Evolutionary conservation across 2,329 filamentous ascomycete genomes (phyloP).

Genomic region (Gremmenia infestans): DNA sequence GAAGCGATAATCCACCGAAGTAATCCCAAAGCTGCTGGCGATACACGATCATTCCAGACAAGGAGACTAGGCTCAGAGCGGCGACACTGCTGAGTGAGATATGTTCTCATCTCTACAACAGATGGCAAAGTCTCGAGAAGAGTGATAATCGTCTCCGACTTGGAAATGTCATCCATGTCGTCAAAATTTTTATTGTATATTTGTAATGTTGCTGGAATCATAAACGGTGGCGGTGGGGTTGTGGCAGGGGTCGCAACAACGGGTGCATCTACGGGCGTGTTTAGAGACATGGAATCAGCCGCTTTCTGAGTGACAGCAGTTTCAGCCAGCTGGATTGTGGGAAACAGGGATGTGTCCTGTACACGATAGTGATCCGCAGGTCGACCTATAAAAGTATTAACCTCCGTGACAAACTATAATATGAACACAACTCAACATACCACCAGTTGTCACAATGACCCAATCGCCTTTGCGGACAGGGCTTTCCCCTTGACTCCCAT

Average conservation of each 20-base stretch:
- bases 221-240: conserved; percentile 20
- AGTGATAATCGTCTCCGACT: conserved; percentile 45
- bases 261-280: background rate
- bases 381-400: conserved; percentile 6
- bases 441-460: conserved; percentile 18
- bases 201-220: conserved; percentile 21
- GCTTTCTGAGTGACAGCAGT: conserved; percentile 7
- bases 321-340: conserved; percentile 23
- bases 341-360: conserved; percentile 23
- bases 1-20: conserved; percentile 87
- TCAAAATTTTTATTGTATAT: conserved; percentile 56
- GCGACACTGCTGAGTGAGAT: conserved; percentile 35
- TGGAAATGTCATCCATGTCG: conserved; percentile 39
- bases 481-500: background rate
- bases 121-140: conserved; percentile 56
- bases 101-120: conserved; percentile 51
- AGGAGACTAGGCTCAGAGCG: conserved; percentile 30
- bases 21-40: conserved; percentile 60
- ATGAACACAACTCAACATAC: conserved; percentile 6
- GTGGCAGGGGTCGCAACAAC: conserved; percentile 24
- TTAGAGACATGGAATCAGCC: background rate
- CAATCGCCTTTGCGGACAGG: conserved; percentile 27
- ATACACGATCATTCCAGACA: conserved; percentile 55
- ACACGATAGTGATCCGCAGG: conserved; percentile 23
- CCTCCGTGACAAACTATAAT: background rate